Conservation (phyloP, 2,329 filamentous ascomycete genomes). For the Fusarium liriodendri region DNA sequence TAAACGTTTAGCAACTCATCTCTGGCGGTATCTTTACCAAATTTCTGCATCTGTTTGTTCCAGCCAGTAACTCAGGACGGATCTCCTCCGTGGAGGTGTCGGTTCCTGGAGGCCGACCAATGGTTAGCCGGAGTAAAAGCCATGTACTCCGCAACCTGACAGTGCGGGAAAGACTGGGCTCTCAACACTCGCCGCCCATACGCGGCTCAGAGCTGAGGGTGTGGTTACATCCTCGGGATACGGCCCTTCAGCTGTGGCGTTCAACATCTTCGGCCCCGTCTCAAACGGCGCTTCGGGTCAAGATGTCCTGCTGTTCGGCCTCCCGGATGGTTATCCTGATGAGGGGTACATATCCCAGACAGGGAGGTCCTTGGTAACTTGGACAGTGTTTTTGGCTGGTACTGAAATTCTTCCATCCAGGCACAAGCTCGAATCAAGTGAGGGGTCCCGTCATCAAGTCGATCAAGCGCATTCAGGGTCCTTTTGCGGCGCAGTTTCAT, state of each 20-base stretch:
- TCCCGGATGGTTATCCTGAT: neutral
- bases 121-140: neutral
- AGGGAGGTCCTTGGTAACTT: neutral
- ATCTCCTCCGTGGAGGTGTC: neutral
- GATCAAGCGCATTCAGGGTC: neutral
- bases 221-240: conserved; percentile 8
- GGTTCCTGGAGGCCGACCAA: neutral
- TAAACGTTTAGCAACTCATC: neutral
- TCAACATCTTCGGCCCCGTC: neutral
- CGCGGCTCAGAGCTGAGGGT: neutral
- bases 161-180: conserved; percentile 19
- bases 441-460: neutral
- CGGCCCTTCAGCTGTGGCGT: neutral
- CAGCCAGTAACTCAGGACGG: neutral
- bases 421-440: neutral
- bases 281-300: neutral
- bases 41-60: neutral
- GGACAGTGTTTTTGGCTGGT: neutral
- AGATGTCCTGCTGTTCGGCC: neutral
- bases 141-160: conserved; percentile 1
- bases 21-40: neutral
- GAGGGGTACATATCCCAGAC: neutral
- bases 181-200: neutral
- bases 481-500: neutral
- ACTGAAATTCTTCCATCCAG: neutral